Percentiles rank a stretch among this genome's conserved stretches.
phyloP scores from a whole-genome alignment of 768 basidiomycete genomes.

The Royoungia palumana region DNA sequence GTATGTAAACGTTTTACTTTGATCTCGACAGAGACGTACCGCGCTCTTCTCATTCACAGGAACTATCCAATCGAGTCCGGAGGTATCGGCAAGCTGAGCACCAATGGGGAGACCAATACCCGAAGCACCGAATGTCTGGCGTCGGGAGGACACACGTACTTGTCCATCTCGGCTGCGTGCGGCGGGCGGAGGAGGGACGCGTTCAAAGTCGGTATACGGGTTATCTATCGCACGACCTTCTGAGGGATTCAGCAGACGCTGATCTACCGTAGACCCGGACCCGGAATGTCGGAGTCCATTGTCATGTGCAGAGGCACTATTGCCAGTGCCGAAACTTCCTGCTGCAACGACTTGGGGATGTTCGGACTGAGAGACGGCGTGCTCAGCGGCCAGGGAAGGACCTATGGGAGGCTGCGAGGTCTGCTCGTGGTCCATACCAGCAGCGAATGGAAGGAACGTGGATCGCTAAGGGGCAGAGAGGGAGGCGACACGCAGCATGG shows the following conservation, averaged over 20 bases:
- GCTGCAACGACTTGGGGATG: neutral
- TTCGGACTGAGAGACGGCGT: neutral
- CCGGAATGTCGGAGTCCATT: neutral
- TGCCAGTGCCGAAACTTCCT: constrained; percentile 1
- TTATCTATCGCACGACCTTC: constrained; percentile 5
- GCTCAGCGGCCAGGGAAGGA: neutral
- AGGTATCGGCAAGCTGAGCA: neutral
- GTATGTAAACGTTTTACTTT: neutral
- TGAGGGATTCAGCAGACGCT: constrained; percentile 5
- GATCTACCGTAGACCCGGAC: constrained; percentile 3
- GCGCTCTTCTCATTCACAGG: constrained; percentile 19
- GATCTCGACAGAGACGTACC: constrained; percentile 12
- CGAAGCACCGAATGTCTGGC: neutral
- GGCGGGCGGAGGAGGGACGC: neutral
- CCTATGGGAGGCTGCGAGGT: neutral
- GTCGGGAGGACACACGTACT: constrained; percentile 12
- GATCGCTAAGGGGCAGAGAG: no score
- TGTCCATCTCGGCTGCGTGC: constrained; percentile 18
- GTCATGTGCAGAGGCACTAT: neutral
- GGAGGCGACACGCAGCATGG: no score
- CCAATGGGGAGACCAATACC: neutral
- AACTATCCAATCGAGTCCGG: constrained; percentile 27
- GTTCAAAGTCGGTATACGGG: constrained; percentile 10
- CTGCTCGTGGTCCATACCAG: constrained; percentile 18
- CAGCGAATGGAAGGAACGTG: no score